Evolutionary conservation across 2,329 filamentous ascomycete genomes (phyloP).

Genomic region (Fusarium sulawesiense): DNA sequence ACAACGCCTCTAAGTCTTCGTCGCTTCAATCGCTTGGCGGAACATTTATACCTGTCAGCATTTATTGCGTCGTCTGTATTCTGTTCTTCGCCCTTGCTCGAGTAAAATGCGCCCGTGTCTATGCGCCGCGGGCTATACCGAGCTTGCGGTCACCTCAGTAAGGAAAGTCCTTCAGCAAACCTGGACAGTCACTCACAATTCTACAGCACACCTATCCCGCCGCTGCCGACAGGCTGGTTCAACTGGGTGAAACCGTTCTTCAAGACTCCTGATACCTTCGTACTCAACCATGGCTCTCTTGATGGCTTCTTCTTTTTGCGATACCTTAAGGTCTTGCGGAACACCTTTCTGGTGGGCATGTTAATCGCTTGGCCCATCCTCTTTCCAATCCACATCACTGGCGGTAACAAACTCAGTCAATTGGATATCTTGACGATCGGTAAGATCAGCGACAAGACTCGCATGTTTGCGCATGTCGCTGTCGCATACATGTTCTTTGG

Average conservation of each 20-base stretch:
- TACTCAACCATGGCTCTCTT: conserved; percentile 90
- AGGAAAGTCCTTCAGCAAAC: conserved; percentile 9
- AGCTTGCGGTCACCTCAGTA: conserved; percentile 60
- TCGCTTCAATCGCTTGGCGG: conserved; percentile 55
- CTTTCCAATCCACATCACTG: conserved; percentile 87
- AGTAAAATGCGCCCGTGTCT: conserved; percentile 62
- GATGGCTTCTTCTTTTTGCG: conserved; percentile 93
- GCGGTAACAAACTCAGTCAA: conserved; percentile 71
- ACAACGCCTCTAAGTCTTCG: conserved; percentile 49
- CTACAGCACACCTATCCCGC: conserved; percentile 66
- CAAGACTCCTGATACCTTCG: conserved; percentile 77
- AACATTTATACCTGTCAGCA: conserved; percentile 65
- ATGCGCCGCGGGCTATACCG: conserved; percentile 64
- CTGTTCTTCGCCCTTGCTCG: conserved; percentile 62
- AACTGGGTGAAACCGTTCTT: conserved; percentile 77
- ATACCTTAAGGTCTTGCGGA: conserved; percentile 75
- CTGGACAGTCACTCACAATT: conserved; percentile 30
- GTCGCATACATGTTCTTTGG: conserved; percentile 81
- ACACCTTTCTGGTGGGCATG: conserved; percentile 85
- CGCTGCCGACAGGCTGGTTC: conserved; percentile 69
- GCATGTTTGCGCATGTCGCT: conserved; percentile 84
- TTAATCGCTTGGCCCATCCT: conserved; percentile 88
- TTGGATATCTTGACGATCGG: conserved; percentile 83
- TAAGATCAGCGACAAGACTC: conserved; percentile 72
- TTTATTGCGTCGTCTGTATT: conserved; percentile 63